These are phyloP conservation scores for Dothiorella sarmentorum DNA, from an alignment of 2,329 filamentous ascomycete genomes.

Conservation along the genomic window DNA sequence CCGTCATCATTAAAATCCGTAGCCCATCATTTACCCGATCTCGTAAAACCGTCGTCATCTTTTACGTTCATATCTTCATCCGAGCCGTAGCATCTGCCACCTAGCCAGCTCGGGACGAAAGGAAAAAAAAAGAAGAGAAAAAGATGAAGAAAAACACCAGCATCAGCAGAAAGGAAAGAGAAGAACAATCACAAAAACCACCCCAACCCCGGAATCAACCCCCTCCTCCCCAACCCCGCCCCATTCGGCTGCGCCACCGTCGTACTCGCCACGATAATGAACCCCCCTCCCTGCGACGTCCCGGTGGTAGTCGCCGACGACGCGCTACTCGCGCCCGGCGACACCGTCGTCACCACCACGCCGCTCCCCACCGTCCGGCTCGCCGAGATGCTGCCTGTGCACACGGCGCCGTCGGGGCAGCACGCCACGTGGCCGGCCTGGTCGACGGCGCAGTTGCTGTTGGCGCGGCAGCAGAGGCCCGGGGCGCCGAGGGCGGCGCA, in stretches of 20 bases:
- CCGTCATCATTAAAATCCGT: neutral
- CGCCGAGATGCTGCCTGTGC: conserved; percentile 51
- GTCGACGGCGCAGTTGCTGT: conserved; percentile 55
- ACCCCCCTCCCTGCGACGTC: neutral
- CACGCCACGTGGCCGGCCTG: conserved; percentile 57
- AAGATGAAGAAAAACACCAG: neutral
- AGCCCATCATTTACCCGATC: neutral
- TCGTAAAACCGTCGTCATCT: conserved; percentile 5
- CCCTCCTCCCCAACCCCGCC: conserved; percentile 3
- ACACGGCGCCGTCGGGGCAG: conserved; percentile 56
- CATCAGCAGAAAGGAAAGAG: no score
- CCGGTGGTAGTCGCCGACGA: neutral
- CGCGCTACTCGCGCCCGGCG: conserved; percentile 26
- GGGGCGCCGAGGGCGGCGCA: conserved; percentile 53
- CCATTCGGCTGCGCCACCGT: conserved; percentile 18
- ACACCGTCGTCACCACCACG: neutral
- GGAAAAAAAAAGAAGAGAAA: neutral
- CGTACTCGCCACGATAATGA: conserved; percentile 17
- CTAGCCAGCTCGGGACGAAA: no score
- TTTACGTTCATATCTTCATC: no score
- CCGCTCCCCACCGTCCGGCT: neutral
- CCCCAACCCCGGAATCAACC: conserved; percentile 7
- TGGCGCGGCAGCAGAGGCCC: conserved; percentile 54
- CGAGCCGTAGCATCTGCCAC: no score
- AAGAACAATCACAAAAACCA: conserved; percentile 2